Conservation (phyloP, 2,329 filamentous ascomycete species). For the Achaetomium macrosporum region DNA sequence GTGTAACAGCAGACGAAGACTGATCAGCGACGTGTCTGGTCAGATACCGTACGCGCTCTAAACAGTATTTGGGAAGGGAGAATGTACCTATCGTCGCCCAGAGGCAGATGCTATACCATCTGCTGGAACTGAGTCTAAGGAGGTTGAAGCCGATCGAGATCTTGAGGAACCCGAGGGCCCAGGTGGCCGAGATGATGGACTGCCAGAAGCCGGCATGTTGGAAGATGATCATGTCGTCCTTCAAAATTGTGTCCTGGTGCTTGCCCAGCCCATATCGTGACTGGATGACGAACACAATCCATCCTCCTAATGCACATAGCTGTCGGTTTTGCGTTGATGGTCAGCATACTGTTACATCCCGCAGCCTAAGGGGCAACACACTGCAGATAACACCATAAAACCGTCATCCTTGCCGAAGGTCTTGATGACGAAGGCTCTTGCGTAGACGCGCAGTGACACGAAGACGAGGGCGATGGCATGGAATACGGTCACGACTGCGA, state of each 20-base stretch:
- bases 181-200: slow-evolving; percentile 38
- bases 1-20: slow-evolving; percentile 23
- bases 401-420: slow-evolving; percentile 28
- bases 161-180: slow-evolving; percentile 20
- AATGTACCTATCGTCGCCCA: slow-evolving; percentile 22
- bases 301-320: slow-evolving; percentile 28
- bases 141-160: slow-evolving; percentile 22
- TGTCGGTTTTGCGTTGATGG: slow-evolving; percentile 10
- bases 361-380: slow-evolving; percentile 15
- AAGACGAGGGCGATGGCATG: slow-evolving; percentile 24
- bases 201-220: slow-evolving; percentile 40
- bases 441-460: slow-evolving; percentile 19
- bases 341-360: neutral
- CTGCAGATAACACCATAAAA: slow-evolving; percentile 26
- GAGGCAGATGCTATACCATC: slow-evolving; percentile 25
- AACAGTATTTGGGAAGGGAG: neutral
- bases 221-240: slow-evolving; percentile 31
- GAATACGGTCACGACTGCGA: slow-evolving; percentile 22
- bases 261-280: slow-evolving; percentile 41
- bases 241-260: slow-evolving; percentile 35
- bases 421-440: slow-evolving; percentile 20
- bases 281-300: slow-evolving; percentile 37
- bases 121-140: slow-evolving; percentile 20
- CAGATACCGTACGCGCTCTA: neutral
- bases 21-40: neutral